Conservation (phyloP, 75 land plant species). For the Pinus taeda region DNA sequence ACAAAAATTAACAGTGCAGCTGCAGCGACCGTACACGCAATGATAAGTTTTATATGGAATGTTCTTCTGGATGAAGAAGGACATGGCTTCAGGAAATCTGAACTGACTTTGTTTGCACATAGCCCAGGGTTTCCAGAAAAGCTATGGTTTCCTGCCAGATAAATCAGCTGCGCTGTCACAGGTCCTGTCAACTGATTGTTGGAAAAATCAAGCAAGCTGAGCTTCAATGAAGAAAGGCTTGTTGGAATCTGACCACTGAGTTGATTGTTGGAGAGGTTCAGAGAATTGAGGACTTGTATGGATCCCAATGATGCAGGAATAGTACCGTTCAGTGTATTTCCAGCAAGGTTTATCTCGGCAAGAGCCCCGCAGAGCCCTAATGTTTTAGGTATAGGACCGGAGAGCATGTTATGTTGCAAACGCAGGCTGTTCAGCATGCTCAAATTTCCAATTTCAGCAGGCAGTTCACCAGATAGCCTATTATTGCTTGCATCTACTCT, state of each 20-base stretch:
- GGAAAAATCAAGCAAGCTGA: conserved; percentile 61
- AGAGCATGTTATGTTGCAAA: conserved; percentile 36
- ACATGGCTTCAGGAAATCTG: conserved; percentile 13
- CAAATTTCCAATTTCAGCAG: conserved; percentile 49
- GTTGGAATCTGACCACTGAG: conserved; percentile 49
- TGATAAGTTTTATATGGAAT: neutral
- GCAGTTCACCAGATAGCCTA: conserved; percentile 51
- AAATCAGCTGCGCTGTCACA: conserved; percentile 33
- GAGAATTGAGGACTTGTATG: conserved; percentile 29
- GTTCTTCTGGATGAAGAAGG: conserved; percentile 10
- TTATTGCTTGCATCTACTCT: conserved; percentile 32
- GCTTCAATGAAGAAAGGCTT: conserved; percentile 23
- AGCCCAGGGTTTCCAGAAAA: conserved; percentile 68
- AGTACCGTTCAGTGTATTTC: conserved; percentile 27
- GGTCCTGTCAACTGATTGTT: conserved; percentile 48
- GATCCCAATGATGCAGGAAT: conserved; percentile 35
- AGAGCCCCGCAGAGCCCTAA: conserved; percentile 35
- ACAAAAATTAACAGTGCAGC: conserved; percentile 8
- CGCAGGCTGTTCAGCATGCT: conserved; percentile 31
- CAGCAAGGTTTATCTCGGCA: conserved; percentile 22
- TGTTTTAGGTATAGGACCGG: conserved; percentile 36
- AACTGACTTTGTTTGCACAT: conserved; percentile 21
- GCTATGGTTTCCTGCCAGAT: conserved; percentile 17
- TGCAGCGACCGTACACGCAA: neutral
- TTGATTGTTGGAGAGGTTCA: conserved; percentile 42